A percentile compares a stretch with the other conserved stretches of the same genome.
phyloP scores from a whole-genome alignment of 768 basidiomycete species.

The Boletus eberwhitei region DNA sequence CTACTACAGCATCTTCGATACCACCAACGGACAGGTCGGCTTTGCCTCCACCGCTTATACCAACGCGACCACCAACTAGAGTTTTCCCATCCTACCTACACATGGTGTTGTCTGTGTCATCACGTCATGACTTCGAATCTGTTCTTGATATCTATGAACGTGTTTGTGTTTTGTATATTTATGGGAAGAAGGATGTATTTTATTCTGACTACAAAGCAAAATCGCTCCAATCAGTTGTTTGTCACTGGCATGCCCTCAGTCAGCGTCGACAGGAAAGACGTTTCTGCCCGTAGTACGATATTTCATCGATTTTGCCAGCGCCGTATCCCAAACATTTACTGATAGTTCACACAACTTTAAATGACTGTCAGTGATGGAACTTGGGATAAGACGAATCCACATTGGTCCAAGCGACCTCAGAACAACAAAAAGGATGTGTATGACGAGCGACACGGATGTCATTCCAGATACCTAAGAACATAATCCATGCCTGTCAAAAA shows the following conservation, averaged over 20 bases:
- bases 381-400: not conserved
- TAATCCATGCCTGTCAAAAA: conserved; percentile 16
- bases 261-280: not conserved
- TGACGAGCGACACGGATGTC: not conserved
- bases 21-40: conserved; percentile 4
- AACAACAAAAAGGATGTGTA: not conserved
- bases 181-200: not conserved
- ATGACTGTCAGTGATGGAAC: not conserved
- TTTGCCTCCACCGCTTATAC: conserved; percentile 8
- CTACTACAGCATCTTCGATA: conserved; percentile 39
- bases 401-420: not conserved
- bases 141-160: too few species aligned
- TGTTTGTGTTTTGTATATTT: not conserved
- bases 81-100: not conserved
- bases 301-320: too few species aligned
- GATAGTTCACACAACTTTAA: not conserved
- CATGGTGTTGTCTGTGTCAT: too few species aligned
- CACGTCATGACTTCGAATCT: too few species aligned
- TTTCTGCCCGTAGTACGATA: not conserved
- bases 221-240: not conserved
- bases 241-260: not conserved
- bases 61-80: not conserved
- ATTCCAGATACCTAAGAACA: conserved; percentile 13
- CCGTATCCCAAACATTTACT: too few species aligned
- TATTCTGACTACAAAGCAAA: not conserved